phyloP scores from a whole-genome alignment of 371 early-diverging fungal species.

The Dichotomocladium elegans region DNA sequence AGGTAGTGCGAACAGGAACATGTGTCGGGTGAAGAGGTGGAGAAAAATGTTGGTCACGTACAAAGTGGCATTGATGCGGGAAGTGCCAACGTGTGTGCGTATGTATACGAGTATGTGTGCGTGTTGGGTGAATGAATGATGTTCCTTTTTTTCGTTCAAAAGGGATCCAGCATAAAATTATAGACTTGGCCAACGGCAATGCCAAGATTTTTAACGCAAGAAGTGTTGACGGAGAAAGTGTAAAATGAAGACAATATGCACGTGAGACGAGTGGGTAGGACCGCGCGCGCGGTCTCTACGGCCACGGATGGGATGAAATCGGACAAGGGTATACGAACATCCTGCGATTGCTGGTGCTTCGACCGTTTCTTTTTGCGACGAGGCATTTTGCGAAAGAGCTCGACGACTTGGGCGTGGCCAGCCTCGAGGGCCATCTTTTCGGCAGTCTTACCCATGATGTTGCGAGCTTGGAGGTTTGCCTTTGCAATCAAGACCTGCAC shows the following conservation, averaged over 20 bases:
- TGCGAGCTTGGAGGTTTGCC: constrained; percentile 18
- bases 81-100: too few species aligned
- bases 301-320: constrained; percentile 31
- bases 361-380: background rate
- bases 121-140: background rate
- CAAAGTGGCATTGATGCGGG: too few species aligned
- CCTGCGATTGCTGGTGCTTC: background rate
- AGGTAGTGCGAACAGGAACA: too few species aligned
- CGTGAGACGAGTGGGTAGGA: constrained; percentile 19
- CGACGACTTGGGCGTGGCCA: constrained; percentile 24
- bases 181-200: constrained; percentile 34
- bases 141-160: too few species aligned
- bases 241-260: constrained; percentile 21
- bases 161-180: constrained; percentile 42
- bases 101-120: background rate
- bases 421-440: constrained; percentile 33
- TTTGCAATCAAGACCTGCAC: constrained; percentile 30
- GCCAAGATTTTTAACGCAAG: constrained; percentile 20
- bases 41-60: too few species aligned
- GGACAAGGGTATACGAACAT: constrained; percentile 24
- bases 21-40: background rate
- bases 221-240: constrained; percentile 23
- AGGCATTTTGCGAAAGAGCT: constrained; percentile 16
- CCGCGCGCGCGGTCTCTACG: constrained; percentile 12
- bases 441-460: constrained; percentile 35